A percentile compares a stretch with the other conserved stretches of the same genome.
Evolutionary conservation across 805 yeast genomes (phyloP).

Genomic region (Ogataea zsoltii): DNA sequence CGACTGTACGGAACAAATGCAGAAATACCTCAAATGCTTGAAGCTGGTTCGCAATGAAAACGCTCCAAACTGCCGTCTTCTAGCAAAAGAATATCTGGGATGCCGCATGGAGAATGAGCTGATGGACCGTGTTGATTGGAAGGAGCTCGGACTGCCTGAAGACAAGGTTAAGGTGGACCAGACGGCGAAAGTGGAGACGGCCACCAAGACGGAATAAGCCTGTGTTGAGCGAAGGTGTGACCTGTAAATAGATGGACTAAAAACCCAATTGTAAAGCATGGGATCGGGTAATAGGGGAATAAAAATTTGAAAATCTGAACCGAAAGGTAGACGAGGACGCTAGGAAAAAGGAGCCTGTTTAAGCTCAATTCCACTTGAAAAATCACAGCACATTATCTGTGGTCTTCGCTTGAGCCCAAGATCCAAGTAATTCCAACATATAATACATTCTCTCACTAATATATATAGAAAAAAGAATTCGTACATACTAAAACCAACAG

Average conservation of each 20-base stretch:
- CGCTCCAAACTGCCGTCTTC: constrained; percentile 84
- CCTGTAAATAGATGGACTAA: too few species aligned
- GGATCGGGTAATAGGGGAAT: too few species aligned
- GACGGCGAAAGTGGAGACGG: too few species aligned
- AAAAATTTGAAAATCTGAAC: too few species aligned
- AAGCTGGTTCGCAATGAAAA: constrained; percentile 76
- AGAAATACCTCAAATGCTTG: constrained; percentile 73
- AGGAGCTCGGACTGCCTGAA: constrained; percentile 38
- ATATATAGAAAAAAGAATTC: background rate
- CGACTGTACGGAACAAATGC: constrained; percentile 80
- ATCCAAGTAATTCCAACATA: background rate
- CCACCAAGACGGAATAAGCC: background rate
- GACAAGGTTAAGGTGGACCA: constrained; percentile 19
- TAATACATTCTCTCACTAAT: constrained; percentile 1
- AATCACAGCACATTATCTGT: too few species aligned
- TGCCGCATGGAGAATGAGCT: constrained; percentile 82
- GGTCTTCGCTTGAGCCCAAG: too few species aligned
- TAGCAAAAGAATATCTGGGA: constrained; percentile 78
- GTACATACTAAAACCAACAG: too few species aligned
- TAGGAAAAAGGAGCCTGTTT: too few species aligned
- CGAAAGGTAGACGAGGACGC: too few species aligned
- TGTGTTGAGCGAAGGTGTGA: too few species aligned
- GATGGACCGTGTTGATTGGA: constrained; percentile 39
- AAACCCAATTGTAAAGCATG: too few species aligned
- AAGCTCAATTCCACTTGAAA: too few species aligned